phyloP scores from a whole-genome alignment of 305 asterid genomes.

The Fraxinus dipetala region DNA sequence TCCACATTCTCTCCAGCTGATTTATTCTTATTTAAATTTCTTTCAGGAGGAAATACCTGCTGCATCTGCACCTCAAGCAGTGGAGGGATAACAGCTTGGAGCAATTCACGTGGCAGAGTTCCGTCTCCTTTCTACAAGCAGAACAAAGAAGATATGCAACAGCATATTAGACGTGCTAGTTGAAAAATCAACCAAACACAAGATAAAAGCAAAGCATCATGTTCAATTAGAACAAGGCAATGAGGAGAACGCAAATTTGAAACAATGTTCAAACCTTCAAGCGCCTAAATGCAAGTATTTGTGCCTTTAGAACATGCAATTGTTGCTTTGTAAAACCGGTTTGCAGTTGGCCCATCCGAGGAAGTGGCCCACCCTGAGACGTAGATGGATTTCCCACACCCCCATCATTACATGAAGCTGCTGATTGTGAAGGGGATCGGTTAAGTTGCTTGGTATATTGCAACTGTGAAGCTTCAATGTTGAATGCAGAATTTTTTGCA shows the following conservation, averaged over 20 bases:
- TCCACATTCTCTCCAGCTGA: constrained; percentile 50
- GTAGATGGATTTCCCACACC: constrained; percentile 48
- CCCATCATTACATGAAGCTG: constrained; percentile 57
- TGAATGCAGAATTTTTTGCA: constrained; percentile 46
- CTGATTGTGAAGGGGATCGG: constrained; percentile 60
- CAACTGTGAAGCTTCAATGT: constrained; percentile 55
- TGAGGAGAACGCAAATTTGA: constrained; percentile 10
- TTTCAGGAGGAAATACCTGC: constrained; percentile 46
- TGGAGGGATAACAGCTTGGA: constrained; percentile 88
- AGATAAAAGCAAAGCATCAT: neutral
- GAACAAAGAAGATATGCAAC: constrained; percentile 26
- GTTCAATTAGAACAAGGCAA: constrained; percentile 16
- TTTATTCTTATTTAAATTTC: constrained; percentile 48
- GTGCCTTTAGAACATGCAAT: constrained; percentile 90
- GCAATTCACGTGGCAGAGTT: constrained; percentile 82
- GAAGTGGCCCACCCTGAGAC: constrained; percentile 50
- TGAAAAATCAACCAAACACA: constrained; percentile 18
- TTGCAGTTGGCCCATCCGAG: constrained; percentile 47
- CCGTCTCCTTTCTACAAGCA: constrained; percentile 83
- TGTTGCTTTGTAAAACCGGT: constrained; percentile 86
- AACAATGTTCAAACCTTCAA: constrained; percentile 60
- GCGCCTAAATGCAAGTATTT: constrained; percentile 95
- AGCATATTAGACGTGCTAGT: constrained; percentile 15
- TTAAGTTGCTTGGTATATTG: constrained; percentile 54
- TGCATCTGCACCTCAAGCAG: constrained; percentile 68